Base-by-base conservation (phyloP, 306 rosid species). In the Medicago lupulina region DNA sequence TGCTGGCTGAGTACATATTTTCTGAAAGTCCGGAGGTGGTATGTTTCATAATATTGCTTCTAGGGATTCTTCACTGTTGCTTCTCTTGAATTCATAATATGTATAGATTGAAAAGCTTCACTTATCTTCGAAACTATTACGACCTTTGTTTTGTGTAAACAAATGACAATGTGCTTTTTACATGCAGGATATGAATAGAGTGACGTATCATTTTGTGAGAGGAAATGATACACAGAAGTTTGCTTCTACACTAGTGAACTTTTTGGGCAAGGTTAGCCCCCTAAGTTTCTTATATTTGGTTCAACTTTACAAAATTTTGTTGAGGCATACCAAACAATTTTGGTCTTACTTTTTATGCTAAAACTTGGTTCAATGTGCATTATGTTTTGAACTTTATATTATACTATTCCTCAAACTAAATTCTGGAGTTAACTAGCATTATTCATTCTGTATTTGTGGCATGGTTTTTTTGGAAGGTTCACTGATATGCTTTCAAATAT, bases 11-110 rank as follows among this genome's bases (percentile, higher is more conserved):
- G 49, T 92, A 96, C 79, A 83, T 96, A 41, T 96, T 87, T 87
- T 92, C 94, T 49, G 98, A 89, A 83, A 90, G 91, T 64, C 92
- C 98, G 46, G 98, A 93, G 79, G 92, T 83, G 97, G 97, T 93
- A 89, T 12, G 97, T 89, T 60, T 72, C 49, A 39, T 8, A 57
- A 76, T 44, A n/a, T 38, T 15, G 51, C 64, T 55, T 77, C 58
- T 47, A 64, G 49, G 55, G 49, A 62, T 14, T 64, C 38, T 50
- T 74, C 38, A 39, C 55, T 61, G 21, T 70, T 70, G 71, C 68
- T 67, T 65, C 72, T 82, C 80, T 77, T 64, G 62, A 76, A 76
- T 71, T 25, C 34, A 2, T 51, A 70, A 15, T 9, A 31, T 70
- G 61, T 47, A 68, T 66, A 19, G 62, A 3, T 16, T 76, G 68